Base-by-base conservation (phyloP, 2,329 filamentous ascomycete genomes). In the Ophiostoma ips region DNA sequence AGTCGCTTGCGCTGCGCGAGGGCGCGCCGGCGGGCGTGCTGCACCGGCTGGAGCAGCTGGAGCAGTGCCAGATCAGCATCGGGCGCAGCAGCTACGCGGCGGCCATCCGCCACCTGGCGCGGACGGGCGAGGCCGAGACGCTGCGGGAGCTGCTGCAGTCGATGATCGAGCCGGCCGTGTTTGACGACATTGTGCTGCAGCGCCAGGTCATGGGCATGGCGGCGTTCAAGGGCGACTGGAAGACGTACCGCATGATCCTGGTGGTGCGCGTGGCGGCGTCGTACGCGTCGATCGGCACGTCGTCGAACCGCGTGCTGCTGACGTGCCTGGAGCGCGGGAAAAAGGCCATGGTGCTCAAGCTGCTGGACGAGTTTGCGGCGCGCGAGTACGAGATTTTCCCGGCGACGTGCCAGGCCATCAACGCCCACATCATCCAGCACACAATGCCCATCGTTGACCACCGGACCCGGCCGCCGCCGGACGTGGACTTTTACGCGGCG, bases 1-100 rank as follows among this genome's bases (percentile, higher is more conserved):
- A 88, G 55, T 82, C 89, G 43, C 78, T 95, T 63, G 86, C 81
- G 3, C 63, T 83, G 11, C 75, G 85, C 58, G 77, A 84, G 48
- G 63, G 68, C 2, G 72, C 73, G 10, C 63, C 77, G 0, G 66
- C 72, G 31, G 73, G 71, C 7, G 68, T 92, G n/a, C 59, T 70
- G 21, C 61, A 67, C 1, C 76, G 78, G 31, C 72, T 94, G 24
- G 62, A 71, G 24, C 72, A 78, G 49, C 68, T 95, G 3, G 68
- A 75, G 53, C 66, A 71, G 48, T 68, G 77, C 6, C 79, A 77
- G 0, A 84, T 95, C 30, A 68, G 70, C 1, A 68, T 87, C 28
- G 72, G 76, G 4, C 64, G 71, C 5, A 80, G 77, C 5, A 71
- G 75, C 2, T 95, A 87, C 60, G 74, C 77, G 41, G 72, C 74